Evolutionary conservation across 139 green algal genomes (phyloP).

Genomic region (Chlorella sp.): DNA sequence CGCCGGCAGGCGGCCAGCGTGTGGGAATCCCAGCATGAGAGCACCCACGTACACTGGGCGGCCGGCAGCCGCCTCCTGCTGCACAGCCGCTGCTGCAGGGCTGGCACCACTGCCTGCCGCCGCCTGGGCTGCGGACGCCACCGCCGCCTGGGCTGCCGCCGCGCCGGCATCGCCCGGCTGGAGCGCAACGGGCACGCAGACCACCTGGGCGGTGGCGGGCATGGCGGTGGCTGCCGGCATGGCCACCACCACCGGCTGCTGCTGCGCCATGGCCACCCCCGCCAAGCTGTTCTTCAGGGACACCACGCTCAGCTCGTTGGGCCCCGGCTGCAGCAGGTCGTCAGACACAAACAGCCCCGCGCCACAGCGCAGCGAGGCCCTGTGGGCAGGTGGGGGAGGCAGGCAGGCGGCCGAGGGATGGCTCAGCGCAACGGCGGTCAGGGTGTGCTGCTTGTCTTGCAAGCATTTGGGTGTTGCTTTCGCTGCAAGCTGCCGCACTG

Average conservation of each 20-base stretch:
- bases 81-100: not conserved
- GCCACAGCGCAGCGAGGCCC: slow-evolving; percentile 32
- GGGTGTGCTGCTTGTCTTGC: not conserved
- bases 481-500: not conserved
- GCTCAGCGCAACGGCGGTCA: not conserved
- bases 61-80: not conserved
- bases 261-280: slow-evolving; percentile 23
- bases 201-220: not conserved
- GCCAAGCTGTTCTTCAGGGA: slow-evolving; percentile 32
- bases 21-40: slow-evolving; percentile 23
- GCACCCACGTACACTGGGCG: slow-evolving; percentile 33
- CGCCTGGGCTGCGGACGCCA: not conserved
- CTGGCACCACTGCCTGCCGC: not conserved
- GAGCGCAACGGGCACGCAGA: slow-evolving; percentile 16
- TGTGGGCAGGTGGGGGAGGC: not conserved
- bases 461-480: not conserved
- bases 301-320: slow-evolving; percentile 8
- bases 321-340: slow-evolving; percentile 28
- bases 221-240: not conserved
- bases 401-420: not conserved
- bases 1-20: not conserved
- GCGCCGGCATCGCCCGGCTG: not conserved
- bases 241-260: not conserved
- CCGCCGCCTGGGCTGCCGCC: not conserved
- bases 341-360: slow-evolving; percentile 38